Base-by-base conservation (phyloP, 352 stramenopile genomes). In the Lagenidium giganteum region DNA sequence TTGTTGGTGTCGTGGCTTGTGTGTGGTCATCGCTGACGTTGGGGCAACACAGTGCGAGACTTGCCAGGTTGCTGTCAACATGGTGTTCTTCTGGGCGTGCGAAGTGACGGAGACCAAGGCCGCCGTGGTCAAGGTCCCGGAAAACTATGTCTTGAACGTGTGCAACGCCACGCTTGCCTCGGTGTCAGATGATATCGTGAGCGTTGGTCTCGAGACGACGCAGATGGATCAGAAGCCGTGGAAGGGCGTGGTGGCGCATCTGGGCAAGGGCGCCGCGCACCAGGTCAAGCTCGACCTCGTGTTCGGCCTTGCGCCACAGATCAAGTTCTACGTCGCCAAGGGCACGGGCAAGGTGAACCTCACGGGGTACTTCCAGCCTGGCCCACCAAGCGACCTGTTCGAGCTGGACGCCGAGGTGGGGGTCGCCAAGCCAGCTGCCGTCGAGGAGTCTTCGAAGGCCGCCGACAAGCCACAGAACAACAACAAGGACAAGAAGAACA, bases 201-300 rank as follows among this genome's bases (percentile, higher is more conserved):
- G 64, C 29, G 44, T 89, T 17, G 68, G 68, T 18, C 23, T 89
- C 23, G 76, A 89, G 56, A 81, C 76, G 20, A 49, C 64, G 51
- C 76, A 85, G 53, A 69, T 89, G 26, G 73, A 89, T 48, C 43
- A 46, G 33, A 73, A 67, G 35, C 26, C 44, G 22, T 89, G 70
- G 70, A 89, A 89, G 59, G 76, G 73, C 20, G 61, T 70, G 5
- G 76, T 86, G 22, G 66, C 67, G 16, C 70, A 89, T 40, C 54
- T 89, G 29, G 70, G 70, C 34, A 53, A 46, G 8, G 51, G 57
- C 5, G 48, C 33, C 38, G 67, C 63, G 24, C 59, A 80, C 42
- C 72, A 87, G 50, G 61, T 79, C 26, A 93, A 93, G 52, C 55
- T 93, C 18, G 80, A 93, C 58, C 51, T 93, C n/a, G 80, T 93